Conservation (phyloP, 208 protist genomes). For the Vickermania spadyakhi region DNA sequence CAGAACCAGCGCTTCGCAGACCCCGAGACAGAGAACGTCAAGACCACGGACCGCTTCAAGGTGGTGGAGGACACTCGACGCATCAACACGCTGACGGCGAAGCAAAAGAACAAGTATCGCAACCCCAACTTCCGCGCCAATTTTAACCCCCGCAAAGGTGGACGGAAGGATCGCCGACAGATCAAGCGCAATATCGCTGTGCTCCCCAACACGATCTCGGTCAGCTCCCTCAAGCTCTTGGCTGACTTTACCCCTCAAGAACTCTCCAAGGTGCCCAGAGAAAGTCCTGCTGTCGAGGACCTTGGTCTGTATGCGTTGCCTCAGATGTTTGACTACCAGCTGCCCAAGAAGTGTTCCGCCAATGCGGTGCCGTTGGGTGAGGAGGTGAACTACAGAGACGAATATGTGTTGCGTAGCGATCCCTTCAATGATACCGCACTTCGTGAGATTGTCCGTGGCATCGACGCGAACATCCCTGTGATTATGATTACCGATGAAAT, state of each 20-base stretch:
- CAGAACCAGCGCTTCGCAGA: neutral
- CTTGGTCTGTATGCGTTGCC: conserved; percentile 45
- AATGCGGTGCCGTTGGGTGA: conserved; percentile 27
- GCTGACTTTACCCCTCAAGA: conserved; percentile 24
- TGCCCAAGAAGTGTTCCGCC: conserved; percentile 38
- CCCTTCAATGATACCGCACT: conserved; percentile 40
- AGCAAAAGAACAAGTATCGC: conserved; percentile 36
- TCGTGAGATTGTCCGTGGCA: conserved; percentile 36
- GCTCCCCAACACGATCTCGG: conserved; percentile 26
- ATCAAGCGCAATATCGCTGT: conserved; percentile 16
- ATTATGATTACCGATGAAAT: conserved; percentile 75
- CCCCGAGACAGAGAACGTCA: conserved; percentile 1
- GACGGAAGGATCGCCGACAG: conserved; percentile 10
- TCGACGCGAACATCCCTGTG: conserved; percentile 25
- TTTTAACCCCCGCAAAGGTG: conserved; percentile 8
- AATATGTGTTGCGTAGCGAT: conserved; percentile 25
- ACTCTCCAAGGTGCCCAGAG: conserved; percentile 21
- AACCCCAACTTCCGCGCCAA: conserved; percentile 15
- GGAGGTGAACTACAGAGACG: conserved; percentile 22
- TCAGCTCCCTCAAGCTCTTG: conserved; percentile 1
- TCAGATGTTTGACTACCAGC: conserved; percentile 43
- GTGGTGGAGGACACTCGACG: conserved; percentile 61
- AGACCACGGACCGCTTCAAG: conserved; percentile 34
- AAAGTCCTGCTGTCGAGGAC: conserved; percentile 25
- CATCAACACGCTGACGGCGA: conserved; percentile 34